phyloP scores from a whole-genome alignment of 2,329 filamentous ascomycete genomes.

The Neopestalotiopsis clavispora region DNA sequence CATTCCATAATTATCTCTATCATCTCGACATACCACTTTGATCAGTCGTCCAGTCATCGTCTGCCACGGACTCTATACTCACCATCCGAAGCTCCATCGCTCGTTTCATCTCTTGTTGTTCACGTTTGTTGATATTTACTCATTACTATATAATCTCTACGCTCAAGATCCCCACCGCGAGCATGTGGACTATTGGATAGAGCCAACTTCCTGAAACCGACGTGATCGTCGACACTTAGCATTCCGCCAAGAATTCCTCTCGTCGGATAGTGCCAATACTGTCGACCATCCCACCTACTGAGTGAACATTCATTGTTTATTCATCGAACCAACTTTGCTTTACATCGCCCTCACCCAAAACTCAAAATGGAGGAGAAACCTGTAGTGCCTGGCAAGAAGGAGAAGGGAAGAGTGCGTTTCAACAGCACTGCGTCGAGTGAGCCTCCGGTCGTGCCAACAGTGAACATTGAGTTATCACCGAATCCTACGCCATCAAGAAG shows the following conservation, averaged over 20 bases:
- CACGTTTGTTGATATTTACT: background rate
- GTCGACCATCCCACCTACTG: background rate
- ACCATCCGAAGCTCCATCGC: background rate
- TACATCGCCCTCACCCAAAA: background rate
- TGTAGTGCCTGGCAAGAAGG: constrained; percentile 35
- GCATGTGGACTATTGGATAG: background rate
- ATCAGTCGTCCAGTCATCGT: background rate
- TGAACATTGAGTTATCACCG: constrained; percentile 18
- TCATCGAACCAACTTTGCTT: background rate
- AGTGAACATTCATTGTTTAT: background rate
- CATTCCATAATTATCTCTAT: background rate
- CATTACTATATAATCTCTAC: background rate
- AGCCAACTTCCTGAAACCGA: background rate
- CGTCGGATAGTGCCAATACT: background rate
- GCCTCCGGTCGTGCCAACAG: constrained; percentile 25
- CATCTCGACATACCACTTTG: background rate
- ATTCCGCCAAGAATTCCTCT: background rate
- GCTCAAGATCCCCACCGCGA: background rate
- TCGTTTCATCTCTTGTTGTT: background rate
- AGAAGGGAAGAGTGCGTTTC: constrained; percentile 54
- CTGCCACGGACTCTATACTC: background rate
- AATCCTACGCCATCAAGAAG: constrained; percentile 23
- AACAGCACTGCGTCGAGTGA: constrained; percentile 48
- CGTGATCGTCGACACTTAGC: constrained; percentile 3
- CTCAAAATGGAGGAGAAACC: constrained; percentile 4